Conservation (phyloP, 306 rosid species). For the Geum urbanum region DNA sequence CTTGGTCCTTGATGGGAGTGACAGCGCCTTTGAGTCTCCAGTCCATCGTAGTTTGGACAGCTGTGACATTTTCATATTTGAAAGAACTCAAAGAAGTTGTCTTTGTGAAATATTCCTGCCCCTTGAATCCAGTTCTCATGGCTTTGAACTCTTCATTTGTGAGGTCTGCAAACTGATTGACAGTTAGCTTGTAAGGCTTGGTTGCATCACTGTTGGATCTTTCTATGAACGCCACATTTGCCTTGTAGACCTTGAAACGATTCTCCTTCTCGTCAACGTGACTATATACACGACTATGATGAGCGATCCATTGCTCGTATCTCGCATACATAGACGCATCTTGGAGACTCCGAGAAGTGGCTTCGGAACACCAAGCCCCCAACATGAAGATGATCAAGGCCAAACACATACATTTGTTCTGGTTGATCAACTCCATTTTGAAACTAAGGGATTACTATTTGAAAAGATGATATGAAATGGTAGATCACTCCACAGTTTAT, state of each 20-base stretch:
- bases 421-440: neutral
- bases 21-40: constrained; percentile 4
- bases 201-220: constrained; percentile 18
- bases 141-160: constrained; percentile 22
- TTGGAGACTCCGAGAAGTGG: constrained; percentile 4
- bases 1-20: constrained; percentile 3
- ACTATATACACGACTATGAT: constrained; percentile 18
- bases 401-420: neutral
- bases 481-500: neutral
- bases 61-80: neutral
- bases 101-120: neutral
- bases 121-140: neutral
- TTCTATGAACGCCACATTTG: constrained; percentile 28
- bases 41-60: neutral
- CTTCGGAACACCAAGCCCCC: constrained; percentile 10
- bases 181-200: constrained; percentile 18
- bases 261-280: constrained; percentile 25
- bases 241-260: constrained; percentile 26
- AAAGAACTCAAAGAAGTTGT: neutral
- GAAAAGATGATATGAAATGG: neutral
- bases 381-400: constrained; percentile 1
- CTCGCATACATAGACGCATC: constrained; percentile 14
- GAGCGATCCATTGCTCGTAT: constrained; percentile 34
- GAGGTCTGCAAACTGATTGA: constrained; percentile 30
- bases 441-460: neutral